Conservation (phyloP, 495 filamentous ascomycete genomes). For the Penicillium canescens region DNA sequence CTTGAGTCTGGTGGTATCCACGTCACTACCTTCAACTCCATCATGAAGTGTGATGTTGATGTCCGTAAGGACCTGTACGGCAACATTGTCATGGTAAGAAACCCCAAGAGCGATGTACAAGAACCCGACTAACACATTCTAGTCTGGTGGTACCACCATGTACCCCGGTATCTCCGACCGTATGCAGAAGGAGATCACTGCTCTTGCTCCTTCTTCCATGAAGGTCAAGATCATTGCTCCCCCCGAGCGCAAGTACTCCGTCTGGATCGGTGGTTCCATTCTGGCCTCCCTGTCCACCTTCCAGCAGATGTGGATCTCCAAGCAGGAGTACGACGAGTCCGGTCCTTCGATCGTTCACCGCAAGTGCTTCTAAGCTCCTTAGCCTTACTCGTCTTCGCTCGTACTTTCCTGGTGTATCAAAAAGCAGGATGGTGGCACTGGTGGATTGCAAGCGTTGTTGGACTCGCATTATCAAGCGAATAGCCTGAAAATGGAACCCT, state of each 20-base stretch:
- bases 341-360: constrained; percentile 99
- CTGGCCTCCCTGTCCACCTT: constrained; percentile 98
- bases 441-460: constrained; percentile 47
- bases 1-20: constrained; percentile 98
- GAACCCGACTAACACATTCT: constrained; percentile 5
- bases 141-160: constrained; percentile 99
- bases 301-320: constrained; percentile 99
- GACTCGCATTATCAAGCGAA: constrained; percentile 49
- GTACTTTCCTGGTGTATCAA: constrained; percentile 54
- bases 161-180: constrained; percentile 99
- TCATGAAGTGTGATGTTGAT: constrained; percentile 99
- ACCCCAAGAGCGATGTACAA: background rate
- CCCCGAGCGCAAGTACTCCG: constrained; percentile 81
- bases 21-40: constrained; percentile 99
- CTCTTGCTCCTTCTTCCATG: constrained; percentile 95
- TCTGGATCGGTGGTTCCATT: constrained; percentile 99
- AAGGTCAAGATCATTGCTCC: constrained; percentile 81
- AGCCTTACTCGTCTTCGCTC: constrained; percentile 40
- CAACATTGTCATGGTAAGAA: constrained; percentile 98
- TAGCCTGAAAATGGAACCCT: constrained; percentile 50
- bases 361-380: constrained; percentile 95
- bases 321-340: constrained; percentile 99
- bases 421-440: constrained; percentile 45
- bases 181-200: constrained; percentile 99
- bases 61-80: constrained; percentile 99